A percentile compares a stretch with the other conserved stretches of the same genome.
Conservation (phyloP, 139 green algal genomes). For the Closterium sp. region DNA sequence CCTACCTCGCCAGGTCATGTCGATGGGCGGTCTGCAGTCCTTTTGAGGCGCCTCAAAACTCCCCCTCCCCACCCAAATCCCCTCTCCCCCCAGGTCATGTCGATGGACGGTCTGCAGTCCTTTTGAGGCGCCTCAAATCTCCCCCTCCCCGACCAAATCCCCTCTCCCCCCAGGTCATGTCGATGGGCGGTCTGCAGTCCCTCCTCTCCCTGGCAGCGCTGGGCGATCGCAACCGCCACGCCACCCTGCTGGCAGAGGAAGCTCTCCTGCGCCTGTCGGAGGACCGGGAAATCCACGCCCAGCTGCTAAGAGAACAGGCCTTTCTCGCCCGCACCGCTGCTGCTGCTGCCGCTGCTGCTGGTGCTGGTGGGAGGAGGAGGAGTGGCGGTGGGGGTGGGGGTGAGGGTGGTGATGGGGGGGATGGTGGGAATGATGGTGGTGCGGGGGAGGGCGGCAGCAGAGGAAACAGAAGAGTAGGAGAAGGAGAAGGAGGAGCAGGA, state of each 20-base stretch:
- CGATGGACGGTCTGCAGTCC: conserved; percentile 43
- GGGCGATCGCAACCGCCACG: conserved; percentile 42
- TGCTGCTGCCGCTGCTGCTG: background rate
- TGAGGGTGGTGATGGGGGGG: background rate
- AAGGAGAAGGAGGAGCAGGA: background rate
- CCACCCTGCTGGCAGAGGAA: conserved; percentile 44
- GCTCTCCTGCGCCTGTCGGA: conserved; percentile 32
- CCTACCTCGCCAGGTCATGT: background rate
- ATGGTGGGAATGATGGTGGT: background rate
- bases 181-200: conserved; percentile 43
- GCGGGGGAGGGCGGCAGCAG: background rate
- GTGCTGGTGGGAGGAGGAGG: background rate
- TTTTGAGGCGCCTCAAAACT: background rate
- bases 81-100: conserved; percentile 18
- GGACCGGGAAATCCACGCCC: conserved; percentile 12
- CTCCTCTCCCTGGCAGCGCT: conserved; percentile 37
- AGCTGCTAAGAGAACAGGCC: conserved; percentile 22
- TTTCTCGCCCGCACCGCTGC: background rate
- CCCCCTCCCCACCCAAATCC: background rate
- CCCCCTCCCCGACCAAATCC: background rate
- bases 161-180: conserved; percentile 18
- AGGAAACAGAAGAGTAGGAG: background rate
- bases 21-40: conserved; percentile 9
- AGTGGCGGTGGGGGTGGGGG: background rate
- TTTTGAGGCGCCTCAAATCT: background rate